A percentile compares a stretch with the other conserved stretches of the same genome.
Evolutionary conservation across 2,329 filamentous ascomycete species (phyloP).

Genomic region (Coniochaeta sp.): DNA sequence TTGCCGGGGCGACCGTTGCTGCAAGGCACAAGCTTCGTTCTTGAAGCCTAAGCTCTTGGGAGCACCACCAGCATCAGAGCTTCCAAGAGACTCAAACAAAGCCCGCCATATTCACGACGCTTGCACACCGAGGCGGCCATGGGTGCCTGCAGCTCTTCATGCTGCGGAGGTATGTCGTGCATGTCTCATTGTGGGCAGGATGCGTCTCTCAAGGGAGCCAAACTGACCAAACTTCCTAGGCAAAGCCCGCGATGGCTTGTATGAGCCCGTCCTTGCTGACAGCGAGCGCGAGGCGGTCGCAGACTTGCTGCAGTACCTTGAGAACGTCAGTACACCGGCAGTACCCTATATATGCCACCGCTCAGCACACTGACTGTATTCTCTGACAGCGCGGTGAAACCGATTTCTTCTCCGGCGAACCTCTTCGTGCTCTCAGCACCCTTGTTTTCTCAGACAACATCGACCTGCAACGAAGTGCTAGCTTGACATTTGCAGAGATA

Average conservation of each 20-base stretch:
- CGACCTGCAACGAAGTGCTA: constrained; percentile 93
- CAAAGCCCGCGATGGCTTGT: constrained; percentile 72
- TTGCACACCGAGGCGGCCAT: constrained; percentile 31
- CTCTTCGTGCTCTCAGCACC: constrained; percentile 85
- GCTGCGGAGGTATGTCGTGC: constrained; percentile 44
- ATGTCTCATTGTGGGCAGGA: neutral
- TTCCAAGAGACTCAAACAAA: neutral
- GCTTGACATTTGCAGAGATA: constrained; percentile 97
- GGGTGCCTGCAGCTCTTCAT: constrained; percentile 55
- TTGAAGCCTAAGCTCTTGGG: neutral
- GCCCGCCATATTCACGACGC: neutral
- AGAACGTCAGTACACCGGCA: constrained; percentile 65
- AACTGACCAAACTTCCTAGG: constrained; percentile 33
- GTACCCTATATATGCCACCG: constrained; percentile 25
- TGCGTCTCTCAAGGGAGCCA: neutral
- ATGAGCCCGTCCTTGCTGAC: constrained; percentile 84
- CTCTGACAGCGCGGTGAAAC: constrained; percentile 74
- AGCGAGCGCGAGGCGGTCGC: constrained; percentile 96
- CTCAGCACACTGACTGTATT: constrained; percentile 29
- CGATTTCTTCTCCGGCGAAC: constrained; percentile 96
- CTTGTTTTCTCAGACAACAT: constrained; percentile 98
- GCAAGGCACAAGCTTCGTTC: neutral
- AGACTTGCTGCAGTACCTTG: constrained; percentile 88
- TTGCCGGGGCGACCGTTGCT: neutral
- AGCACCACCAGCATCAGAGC: neutral